A percentile compares a stretch with the other conserved stretches of the same genome.
These are phyloP conservation scores for Epithemia pelagica DNA, from an alignment of 108 stramenopile genomes.

Conservation along the genomic window DNA sequence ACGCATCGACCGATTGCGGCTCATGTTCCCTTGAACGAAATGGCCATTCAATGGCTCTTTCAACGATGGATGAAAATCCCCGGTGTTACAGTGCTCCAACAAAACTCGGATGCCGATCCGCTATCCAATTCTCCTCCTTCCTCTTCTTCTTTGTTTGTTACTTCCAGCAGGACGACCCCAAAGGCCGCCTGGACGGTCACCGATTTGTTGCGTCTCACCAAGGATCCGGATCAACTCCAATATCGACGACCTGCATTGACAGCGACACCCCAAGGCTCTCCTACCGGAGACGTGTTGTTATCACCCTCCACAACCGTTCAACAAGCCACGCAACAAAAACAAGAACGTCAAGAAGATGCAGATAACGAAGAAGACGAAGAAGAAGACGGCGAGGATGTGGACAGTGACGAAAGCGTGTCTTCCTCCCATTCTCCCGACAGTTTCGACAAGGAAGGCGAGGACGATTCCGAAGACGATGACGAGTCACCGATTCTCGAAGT, in stretches of 20 bases:
- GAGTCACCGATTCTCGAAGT: too few species aligned
- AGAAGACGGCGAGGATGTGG: too few species aligned
- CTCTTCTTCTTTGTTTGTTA: neutral
- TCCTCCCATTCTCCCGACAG: too few species aligned
- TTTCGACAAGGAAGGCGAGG: too few species aligned
- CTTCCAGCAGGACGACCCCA: neutral
- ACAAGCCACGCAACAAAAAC: too few species aligned
- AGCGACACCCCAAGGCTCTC: too few species aligned
- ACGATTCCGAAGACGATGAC: too few species aligned
- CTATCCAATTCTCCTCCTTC: neutral
- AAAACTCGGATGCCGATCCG: neutral
- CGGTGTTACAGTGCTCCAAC: neutral
- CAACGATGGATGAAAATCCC: neutral
- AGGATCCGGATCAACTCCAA: neutral
- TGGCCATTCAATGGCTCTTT: neutral
- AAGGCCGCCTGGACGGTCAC: neutral
- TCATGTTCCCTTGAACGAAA: neutral
- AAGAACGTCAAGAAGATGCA: too few species aligned
- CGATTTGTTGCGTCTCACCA: neutral
- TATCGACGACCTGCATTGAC: neutral
- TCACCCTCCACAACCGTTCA: too few species aligned
- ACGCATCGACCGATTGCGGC: neutral
- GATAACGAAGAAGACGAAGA: too few species aligned
- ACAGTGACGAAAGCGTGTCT: too few species aligned
- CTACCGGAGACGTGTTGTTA: too few species aligned